phyloP scores from a whole-genome alignment of 495 filamentous ascomycete species.

The Aspergillus ellipticus region DNA sequence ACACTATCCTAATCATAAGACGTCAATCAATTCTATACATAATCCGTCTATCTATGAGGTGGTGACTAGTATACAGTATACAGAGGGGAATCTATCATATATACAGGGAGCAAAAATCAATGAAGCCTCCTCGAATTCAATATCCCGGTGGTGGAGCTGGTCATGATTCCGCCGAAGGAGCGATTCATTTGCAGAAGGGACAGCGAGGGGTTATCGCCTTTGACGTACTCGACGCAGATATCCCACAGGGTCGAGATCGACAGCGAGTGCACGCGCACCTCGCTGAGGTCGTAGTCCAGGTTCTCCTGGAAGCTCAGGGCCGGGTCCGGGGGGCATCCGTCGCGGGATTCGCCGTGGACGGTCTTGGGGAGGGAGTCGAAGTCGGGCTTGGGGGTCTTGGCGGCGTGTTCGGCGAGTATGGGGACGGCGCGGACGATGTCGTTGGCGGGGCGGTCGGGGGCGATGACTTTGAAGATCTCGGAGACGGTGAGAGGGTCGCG shows the following conservation, averaged over 20 bases:
- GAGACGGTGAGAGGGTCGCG: conserved; percentile 19
- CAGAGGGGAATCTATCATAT: too few relatives aligned
- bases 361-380: conserved; percentile 21
- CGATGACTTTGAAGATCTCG: conserved; percentile 24
- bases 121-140: conserved; percentile 11
- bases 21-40: too few relatives aligned
- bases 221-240: conserved; percentile 30
- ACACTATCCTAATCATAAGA: too few relatives aligned
- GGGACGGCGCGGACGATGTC: conserved; percentile 33
- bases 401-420: conserved; percentile 25
- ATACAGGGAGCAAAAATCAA: too few relatives aligned
- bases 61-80: too few relatives aligned
- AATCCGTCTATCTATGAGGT: too few relatives aligned
- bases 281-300: conserved; percentile 36
- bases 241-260: conserved; percentile 26
- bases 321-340: conserved; percentile 13
- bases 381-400: conserved; percentile 29
- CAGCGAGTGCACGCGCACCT: conserved; percentile 23
- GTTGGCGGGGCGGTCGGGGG: conserved; percentile 24
- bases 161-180: conserved; percentile 34
- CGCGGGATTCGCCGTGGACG: not conserved
- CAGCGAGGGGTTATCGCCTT: conserved; percentile 11
- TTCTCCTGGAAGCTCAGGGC: conserved; percentile 29
- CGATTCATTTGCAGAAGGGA: conserved; percentile 25
- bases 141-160: conserved; percentile 22